A percentile compares a stretch with the other conserved stretches of the same genome.
Conservation (phyloP, 139 green algal genomes). For the Chlamydomonas incerta region DNA sequence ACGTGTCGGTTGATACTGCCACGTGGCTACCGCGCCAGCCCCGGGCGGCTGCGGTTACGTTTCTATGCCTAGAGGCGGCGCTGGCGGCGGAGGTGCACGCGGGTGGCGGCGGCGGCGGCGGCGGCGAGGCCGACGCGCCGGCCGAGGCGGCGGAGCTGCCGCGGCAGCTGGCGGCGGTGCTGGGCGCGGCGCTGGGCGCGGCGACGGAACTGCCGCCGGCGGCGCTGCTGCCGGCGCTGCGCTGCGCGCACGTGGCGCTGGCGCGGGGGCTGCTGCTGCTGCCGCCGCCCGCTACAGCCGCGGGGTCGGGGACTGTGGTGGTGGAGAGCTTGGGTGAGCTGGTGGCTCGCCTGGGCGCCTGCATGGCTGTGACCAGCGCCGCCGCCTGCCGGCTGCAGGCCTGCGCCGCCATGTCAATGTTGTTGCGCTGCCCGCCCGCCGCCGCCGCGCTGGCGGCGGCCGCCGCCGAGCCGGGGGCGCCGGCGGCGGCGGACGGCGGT, state of each 20-base stretch:
- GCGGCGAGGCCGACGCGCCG: background rate
- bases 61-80: conserved; percentile 5
- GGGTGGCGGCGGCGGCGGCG: background rate
- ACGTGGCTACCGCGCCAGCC: conserved; percentile 25
- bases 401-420: background rate
- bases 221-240: conserved; percentile 26
- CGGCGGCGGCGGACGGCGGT: background rate
- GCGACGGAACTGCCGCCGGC: conserved; percentile 13
- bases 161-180: background rate
- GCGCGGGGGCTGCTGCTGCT: conserved; percentile 13
- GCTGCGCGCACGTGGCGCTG: conserved; percentile 3
- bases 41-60: background rate
- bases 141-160: background rate
- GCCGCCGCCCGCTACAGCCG: background rate
- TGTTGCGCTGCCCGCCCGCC: background rate
- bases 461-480: background rate
- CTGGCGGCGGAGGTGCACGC: background rate
- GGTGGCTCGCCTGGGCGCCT: background rate
- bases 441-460: background rate
- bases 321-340: background rate
- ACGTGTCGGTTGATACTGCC: background rate
- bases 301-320: background rate
- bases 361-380: conserved; percentile 10
- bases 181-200: background rate
- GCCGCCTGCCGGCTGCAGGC: conserved; percentile 25